phyloP scores from a whole-genome alignment of 2,329 filamentous ascomycete genomes.

The Lachnellula cervina region DNA sequence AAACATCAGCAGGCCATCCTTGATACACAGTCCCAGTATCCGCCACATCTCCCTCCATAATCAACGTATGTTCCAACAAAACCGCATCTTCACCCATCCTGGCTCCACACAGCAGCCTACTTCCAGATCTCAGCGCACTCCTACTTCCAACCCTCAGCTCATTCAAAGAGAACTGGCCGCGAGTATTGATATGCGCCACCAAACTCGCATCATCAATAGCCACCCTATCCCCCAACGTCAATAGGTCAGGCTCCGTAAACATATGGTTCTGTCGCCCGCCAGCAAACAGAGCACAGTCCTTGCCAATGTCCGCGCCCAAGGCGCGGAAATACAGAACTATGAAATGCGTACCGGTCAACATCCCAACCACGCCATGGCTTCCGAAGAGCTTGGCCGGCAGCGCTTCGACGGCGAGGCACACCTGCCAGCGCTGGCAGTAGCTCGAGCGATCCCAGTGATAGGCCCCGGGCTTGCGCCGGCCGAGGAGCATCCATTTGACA shows the following conservation, averaged over 20 bases:
- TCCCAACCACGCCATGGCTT: slow-evolving; percentile 45
- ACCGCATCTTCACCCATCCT: slow-evolving; percentile 29
- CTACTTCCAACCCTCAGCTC: slow-evolving; percentile 33
- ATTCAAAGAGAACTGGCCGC: slow-evolving; percentile 53
- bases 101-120: too few relatives aligned
- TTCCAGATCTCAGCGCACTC: too few relatives aligned
- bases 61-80: slow-evolving; percentile 52
- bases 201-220: slow-evolving; percentile 51
- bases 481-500: slow-evolving; percentile 49
- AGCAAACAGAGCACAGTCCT: slow-evolving; percentile 51
- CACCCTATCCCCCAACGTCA: slow-evolving; percentile 49
- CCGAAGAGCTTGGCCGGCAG: slow-evolving; percentile 45
- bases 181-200: slow-evolving; percentile 52
- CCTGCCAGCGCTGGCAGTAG: slow-evolving; percentile 55
- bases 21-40: slow-evolving; percentile 47
- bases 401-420: slow-evolving; percentile 48
- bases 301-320: slow-evolving; percentile 49
- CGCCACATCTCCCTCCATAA: slow-evolving; percentile 53
- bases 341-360: slow-evolving; percentile 50
- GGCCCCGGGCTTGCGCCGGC: slow-evolving; percentile 45
- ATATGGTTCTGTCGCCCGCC: slow-evolving; percentile 47
- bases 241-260: slow-evolving; percentile 54
- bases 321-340: slow-evolving; percentile 49
- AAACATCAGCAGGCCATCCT: slow-evolving; percentile 47
- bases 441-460: slow-evolving; percentile 53